A percentile compares a stretch with the other conserved stretches of the same genome.
These are phyloP conservation scores for Trichopus zeylanicus DNA, from an alignment of 116 monocot genomes.

Conservation along the genomic window DNA sequence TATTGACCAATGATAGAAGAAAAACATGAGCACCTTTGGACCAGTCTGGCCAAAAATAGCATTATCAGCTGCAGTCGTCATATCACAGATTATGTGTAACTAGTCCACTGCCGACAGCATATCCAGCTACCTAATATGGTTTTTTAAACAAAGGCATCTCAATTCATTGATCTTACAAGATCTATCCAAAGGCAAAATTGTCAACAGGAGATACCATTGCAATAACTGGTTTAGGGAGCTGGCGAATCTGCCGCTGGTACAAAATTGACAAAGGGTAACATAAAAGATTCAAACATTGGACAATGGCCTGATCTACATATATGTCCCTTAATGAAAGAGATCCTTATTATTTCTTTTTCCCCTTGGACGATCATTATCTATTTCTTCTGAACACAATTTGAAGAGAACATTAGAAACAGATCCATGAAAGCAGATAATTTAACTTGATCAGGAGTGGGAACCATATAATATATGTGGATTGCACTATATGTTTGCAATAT, in stretches of 20 bases:
- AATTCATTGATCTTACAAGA: not conserved
- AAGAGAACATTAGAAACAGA: too few species aligned
- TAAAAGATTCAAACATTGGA: not conserved
- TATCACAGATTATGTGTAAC: conserved; percentile 91
- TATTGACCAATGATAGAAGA: not conserved
- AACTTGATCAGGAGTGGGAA: too few species aligned
- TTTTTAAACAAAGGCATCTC: conserved; percentile 1
- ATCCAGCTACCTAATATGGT: conserved; percentile 68
- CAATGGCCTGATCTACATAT: not conserved
- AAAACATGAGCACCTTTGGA: conserved; percentile 56
- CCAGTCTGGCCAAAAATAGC: conserved; percentile 97
- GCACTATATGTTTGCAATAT: too few species aligned
- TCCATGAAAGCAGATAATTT: too few species aligned
- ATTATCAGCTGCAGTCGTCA: conserved; percentile 96
- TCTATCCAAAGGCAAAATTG: not conserved
- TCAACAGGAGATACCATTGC: conserved; percentile 65
- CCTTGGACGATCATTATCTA: not conserved
- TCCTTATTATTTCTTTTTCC: not conserved
- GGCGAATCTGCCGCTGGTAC: conserved; percentile 78
- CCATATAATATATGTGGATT: too few species aligned
- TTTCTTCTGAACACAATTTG: not conserved
- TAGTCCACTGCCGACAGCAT: conserved; percentile 93
- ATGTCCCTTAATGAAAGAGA: not conserved
- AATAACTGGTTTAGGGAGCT: conserved; percentile 92
- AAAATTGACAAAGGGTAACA: not conserved